Percentiles rank a stretch among this genome's conserved stretches.
These are phyloP conservation scores for Xylogone sp. DNA, from an alignment of 2,329 filamentous ascomycete genomes.

Conservation along the genomic window DNA sequence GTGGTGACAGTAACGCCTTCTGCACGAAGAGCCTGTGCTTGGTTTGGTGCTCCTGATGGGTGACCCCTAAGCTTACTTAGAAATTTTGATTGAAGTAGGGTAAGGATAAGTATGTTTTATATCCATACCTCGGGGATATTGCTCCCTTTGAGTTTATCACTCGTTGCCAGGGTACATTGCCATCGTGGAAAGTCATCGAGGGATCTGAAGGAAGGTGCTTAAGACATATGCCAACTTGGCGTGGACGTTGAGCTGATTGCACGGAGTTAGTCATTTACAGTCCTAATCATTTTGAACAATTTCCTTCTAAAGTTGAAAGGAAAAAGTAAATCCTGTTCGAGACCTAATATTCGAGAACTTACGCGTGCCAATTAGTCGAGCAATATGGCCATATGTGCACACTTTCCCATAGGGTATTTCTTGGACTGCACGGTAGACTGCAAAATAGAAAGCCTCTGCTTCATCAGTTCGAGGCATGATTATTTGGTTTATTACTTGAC, in stretches of 20 bases:
- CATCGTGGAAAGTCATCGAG: constrained; percentile 58
- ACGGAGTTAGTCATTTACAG: not conserved
- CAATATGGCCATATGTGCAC: constrained; percentile 84
- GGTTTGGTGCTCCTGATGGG: constrained; percentile 28
- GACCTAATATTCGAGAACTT: constrained; percentile 35
- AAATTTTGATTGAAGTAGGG: constrained; percentile 1
- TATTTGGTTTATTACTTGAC: not conserved
- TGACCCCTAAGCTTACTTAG: constrained; percentile 19
- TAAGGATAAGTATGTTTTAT: not conserved
- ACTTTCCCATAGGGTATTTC: constrained; percentile 81
- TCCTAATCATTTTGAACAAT: not conserved
- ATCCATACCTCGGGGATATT: constrained; percentile 74
- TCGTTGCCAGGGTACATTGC: constrained; percentile 90
- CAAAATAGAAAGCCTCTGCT: constrained; percentile 67
- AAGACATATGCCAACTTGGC: constrained; percentile 86
- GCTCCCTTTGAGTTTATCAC: constrained; percentile 84
- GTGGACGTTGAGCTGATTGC: constrained; percentile 59
- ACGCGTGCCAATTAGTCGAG: constrained; percentile 69
- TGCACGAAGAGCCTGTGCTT: constrained; percentile 29
- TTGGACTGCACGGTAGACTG: constrained; percentile 81
- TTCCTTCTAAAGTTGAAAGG: too few relatives aligned
- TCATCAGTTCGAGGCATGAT: constrained; percentile 70
- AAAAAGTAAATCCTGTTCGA: too few relatives aligned
- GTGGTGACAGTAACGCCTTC: constrained; percentile 32
- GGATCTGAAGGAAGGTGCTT: constrained; percentile 70